Base-by-base conservation (phyloP, 495 filamentous ascomycete species). In the Lentithecium fluviatile region DNA sequence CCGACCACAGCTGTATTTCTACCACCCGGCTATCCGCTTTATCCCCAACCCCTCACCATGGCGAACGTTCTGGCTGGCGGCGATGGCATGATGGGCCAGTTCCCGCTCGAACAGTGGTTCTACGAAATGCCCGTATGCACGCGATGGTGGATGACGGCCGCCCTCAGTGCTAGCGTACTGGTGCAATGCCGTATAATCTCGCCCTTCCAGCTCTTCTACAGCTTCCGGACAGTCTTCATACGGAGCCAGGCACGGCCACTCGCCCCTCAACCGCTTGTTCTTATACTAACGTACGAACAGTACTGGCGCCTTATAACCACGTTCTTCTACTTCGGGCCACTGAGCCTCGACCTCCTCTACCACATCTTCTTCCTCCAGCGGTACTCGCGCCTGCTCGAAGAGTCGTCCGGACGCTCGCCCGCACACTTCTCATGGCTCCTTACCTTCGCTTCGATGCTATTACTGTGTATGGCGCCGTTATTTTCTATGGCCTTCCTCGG, bases 281-380 rank as follows among this genome's bases (percentile, higher is more conserved):
- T 21, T 36, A 6, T 12, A 32, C 45, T 45, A 23, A 56, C 29
- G 15, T 25, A 8, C 29, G 15, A 6, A 32, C 60, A 97, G 89
- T 97, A 96, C 75, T 97, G 95, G 95, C 90, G 94, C 24, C 79
- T 98, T 1, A 60, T 97, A 17, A 91, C 92, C 12, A 95, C 95
- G 2, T 98, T 98, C 75, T 83, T 96, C 63, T 98, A 97, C 77
- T 97, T 97, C 73, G 95, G 95, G 20, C 91, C 91, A 11, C 83
- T 98, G 51, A 91, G 86, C 42, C 85, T 98, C 66, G 94, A 98
- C 74, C 85, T 98, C 23, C 82, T 97, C 68, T 97, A 97, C 82
- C 95, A 98, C 71, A 88, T 98, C 75, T 98, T 97, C 82, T 98
- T 98, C 80, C 84, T 97, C 45, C 91, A 95, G 69, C 90, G 94